A percentile compares a stretch with the other conserved stretches of the same genome.
phyloP scores from a whole-genome alignment of 2,329 filamentous ascomycete species.

The Pseudogymnoascus sp. region DNA sequence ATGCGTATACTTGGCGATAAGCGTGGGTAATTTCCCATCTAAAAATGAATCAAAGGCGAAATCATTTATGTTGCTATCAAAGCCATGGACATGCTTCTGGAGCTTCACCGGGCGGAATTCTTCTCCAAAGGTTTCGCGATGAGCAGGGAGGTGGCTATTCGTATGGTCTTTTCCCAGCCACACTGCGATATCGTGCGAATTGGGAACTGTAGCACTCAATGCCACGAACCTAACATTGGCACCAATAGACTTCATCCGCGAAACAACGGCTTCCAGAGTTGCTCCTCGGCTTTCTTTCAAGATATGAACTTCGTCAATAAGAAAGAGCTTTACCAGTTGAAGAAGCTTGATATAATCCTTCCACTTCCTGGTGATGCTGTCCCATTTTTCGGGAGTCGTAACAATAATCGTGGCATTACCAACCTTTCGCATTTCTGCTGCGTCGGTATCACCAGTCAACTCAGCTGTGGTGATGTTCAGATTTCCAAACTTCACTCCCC shows the following conservation, averaged over 20 bases:
- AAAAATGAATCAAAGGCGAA: conserved; percentile 68
- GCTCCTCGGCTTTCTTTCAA: conserved; percentile 72
- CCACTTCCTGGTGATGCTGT: conserved; percentile 83
- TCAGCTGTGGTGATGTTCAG: conserved; percentile 65
- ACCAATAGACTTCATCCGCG: conserved; percentile 75
- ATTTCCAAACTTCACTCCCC: conserved; percentile 63
- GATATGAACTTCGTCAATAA: conserved; percentile 85
- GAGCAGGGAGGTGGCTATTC: conserved; percentile 54
- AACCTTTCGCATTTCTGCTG: conserved; percentile 56
- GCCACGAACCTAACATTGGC: conserved; percentile 71
- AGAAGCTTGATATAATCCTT: conserved; percentile 69
- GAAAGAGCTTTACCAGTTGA: conserved; percentile 66
- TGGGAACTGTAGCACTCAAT: conserved; percentile 75
- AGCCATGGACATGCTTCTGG: conserved; percentile 69
- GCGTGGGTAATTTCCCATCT: conserved; percentile 53
- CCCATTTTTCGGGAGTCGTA: conserved; percentile 87
- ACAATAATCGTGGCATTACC: conserved; percentile 73
- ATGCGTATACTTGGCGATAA: conserved; percentile 59
- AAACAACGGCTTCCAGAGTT: conserved; percentile 75
- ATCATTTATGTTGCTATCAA: conserved; percentile 55
- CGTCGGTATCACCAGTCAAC: conserved; percentile 73
- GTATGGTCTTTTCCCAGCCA: conserved; percentile 66
- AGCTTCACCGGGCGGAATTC: conserved; percentile 72
- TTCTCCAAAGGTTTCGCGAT: conserved; percentile 64
- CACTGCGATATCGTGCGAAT: conserved; percentile 67